Conservation (phyloP, 192 early-diverging fungal species). For the Backusella sp. region DNA sequence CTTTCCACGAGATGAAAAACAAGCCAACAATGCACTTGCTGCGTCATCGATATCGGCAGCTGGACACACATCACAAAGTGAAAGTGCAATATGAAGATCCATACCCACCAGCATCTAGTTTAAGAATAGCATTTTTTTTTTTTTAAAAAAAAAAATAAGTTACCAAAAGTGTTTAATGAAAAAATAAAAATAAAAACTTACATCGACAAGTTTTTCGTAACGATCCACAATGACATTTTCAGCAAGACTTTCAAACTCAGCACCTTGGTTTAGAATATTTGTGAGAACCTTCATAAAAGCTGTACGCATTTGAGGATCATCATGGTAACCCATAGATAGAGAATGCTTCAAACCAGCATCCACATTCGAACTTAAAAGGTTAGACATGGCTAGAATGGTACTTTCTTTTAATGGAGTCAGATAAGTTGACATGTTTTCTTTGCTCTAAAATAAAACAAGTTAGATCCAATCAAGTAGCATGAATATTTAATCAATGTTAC, state of each 20-base stretch:
- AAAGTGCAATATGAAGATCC: constrained; percentile 76
- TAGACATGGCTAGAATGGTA: constrained; percentile 85
- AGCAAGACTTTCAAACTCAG: constrained; percentile 77
- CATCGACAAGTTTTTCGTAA: constrained; percentile 78
- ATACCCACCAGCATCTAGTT: constrained; percentile 60
- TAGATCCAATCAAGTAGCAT: background rate
- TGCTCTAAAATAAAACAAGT: constrained; percentile 7
- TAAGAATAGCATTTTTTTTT: no score
- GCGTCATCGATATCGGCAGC: constrained; percentile 90
- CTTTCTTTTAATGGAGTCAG: constrained; percentile 76
- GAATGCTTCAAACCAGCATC: constrained; percentile 91
- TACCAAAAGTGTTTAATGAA: background rate
- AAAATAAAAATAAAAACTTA: constrained; percentile 25
- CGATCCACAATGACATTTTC: constrained; percentile 76
- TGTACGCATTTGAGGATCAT: constrained; percentile 83
- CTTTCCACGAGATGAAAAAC: constrained; percentile 78
- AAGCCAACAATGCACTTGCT: constrained; percentile 68
- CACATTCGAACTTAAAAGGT: constrained; percentile 89
- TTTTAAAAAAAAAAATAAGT: no score
- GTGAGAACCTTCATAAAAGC: constrained; percentile 94
- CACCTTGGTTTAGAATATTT: constrained; percentile 86
- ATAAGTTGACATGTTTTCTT: constrained; percentile 46
- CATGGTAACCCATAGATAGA: constrained; percentile 87
- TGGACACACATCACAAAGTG: constrained; percentile 80
- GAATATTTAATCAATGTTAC: background rate